Percentiles rank a stretch among this genome's conserved stretches.
phyloP scores from a whole-genome alignment of 768 basidiomycete species.

The Kwoniella heveanensis region DNA sequence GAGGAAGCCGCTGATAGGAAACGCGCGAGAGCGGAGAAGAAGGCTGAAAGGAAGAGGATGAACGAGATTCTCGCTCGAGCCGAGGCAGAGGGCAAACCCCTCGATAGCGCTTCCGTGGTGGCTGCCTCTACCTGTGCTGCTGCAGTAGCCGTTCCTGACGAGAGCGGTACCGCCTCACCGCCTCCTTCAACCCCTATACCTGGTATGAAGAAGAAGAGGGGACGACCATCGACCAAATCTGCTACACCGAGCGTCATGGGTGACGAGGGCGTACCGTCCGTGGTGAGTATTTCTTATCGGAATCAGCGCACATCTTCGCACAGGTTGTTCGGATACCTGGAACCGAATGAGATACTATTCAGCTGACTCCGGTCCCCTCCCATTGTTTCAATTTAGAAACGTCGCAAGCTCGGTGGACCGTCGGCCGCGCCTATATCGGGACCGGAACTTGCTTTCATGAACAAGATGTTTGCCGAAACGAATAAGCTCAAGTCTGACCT shows the following conservation, averaged over 20 bases:
- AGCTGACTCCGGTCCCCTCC: too few species aligned
- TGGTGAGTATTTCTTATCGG: conserved; percentile 27
- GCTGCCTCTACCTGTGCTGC: conserved; percentile 64
- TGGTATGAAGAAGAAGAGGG: conserved; percentile 34
- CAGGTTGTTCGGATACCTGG: too few species aligned
- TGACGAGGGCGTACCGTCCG: conserved; percentile 33
- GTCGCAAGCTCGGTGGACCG: conserved; percentile 38
- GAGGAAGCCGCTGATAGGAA: conserved; percentile 45
- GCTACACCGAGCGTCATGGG: conserved; percentile 41
- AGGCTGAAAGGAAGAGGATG: conserved; percentile 38
- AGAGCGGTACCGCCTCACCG: background rate
- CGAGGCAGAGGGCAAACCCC: conserved; percentile 51
- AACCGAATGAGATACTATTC: too few species aligned
- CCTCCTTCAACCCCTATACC: conserved; percentile 10
- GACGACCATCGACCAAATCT: conserved; percentile 36
- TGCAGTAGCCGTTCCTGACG: conserved; percentile 42
- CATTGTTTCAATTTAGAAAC: conserved; percentile 48
- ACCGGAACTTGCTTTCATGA: conserved; percentile 39
- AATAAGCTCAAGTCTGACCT: conserved; percentile 41
- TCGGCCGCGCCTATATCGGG: conserved; percentile 19
- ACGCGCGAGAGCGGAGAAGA: conserved; percentile 27
- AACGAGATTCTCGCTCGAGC: conserved; percentile 37
- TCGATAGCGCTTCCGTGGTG: conserved; percentile 59
- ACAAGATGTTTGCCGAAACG: conserved; percentile 43
- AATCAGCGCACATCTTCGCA: background rate